Conservation (phyloP, 2,329 filamentous ascomycete genomes). For the Aspergillus ibericus region DNA sequence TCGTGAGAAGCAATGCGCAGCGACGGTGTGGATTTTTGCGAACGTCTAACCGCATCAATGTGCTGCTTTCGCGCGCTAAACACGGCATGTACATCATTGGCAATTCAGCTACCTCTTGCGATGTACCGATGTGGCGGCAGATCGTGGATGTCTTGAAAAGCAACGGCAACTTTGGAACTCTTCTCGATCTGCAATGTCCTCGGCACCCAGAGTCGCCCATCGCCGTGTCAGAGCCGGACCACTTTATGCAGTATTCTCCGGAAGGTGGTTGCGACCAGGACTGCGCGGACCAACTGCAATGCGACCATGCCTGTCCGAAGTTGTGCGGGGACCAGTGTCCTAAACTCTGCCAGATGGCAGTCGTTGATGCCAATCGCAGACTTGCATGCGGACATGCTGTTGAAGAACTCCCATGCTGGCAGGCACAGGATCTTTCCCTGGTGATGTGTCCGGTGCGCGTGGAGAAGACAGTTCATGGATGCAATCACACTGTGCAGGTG, state of each 20-base stretch:
- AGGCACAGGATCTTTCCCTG: conserved; percentile 44
- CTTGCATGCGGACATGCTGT: conserved; percentile 33
- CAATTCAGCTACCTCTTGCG: conserved; percentile 58
- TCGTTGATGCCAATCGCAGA: conserved; percentile 4
- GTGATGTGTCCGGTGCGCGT: conserved; percentile 55
- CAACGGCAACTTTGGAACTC: conserved; percentile 50
- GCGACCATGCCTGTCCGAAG: conserved; percentile 48
- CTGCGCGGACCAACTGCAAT: conserved; percentile 49
- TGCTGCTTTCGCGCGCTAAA: conserved; percentile 64
- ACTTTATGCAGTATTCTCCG: conserved; percentile 58
- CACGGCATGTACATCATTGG: conserved; percentile 73
- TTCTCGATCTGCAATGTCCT: conserved; percentile 59
- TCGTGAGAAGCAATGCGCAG: conserved; percentile 67
- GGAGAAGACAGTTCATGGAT: conserved; percentile 52
- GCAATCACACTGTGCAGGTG: conserved; percentile 54
- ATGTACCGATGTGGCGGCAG: conserved; percentile 63
- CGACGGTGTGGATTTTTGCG: conserved; percentile 64
- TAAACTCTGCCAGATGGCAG: conserved; percentile 27
- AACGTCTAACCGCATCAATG: conserved; percentile 68
- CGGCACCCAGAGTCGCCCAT: conserved; percentile 59
- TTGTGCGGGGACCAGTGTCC: conserved; percentile 45
- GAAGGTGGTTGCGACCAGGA: conserved; percentile 61
- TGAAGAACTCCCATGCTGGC: conserved; percentile 34
- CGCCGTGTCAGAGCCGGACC: conserved; percentile 53
- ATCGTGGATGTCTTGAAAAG: conserved; percentile 56